These are phyloP conservation scores for Purpureocillium takamizusanense DNA, from an alignment of 2,329 filamentous ascomycete genomes.

Conservation along the genomic window DNA sequence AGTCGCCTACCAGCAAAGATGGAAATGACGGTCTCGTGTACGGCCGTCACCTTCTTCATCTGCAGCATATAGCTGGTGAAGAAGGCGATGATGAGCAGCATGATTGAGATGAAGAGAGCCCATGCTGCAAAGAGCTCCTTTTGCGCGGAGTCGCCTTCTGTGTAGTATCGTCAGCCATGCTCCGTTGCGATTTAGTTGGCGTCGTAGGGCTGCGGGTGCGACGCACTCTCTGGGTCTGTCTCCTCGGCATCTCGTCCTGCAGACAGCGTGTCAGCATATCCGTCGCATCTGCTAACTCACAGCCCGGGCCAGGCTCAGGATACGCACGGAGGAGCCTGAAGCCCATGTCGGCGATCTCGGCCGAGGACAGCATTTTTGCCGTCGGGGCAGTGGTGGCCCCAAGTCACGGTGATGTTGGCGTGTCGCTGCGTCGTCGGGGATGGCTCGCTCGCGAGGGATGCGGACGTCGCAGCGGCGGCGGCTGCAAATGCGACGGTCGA, in stretches of 20 bases:
- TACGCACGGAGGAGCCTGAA: constrained; percentile 22
- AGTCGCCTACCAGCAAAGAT: constrained; percentile 72
- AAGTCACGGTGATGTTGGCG: no score
- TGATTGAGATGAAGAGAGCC: constrained; percentile 94
- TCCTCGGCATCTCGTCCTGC: constrained; percentile 15
- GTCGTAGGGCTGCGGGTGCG: neutral
- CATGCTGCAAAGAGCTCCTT: constrained; percentile 95
- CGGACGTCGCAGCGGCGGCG: constrained; percentile 2
- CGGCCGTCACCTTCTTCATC: constrained; percentile 91
- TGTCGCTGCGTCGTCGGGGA: neutral
- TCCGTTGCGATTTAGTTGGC: neutral
- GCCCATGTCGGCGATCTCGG: constrained; percentile 19
- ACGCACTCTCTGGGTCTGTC: constrained; percentile 24
- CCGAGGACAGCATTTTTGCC: constrained; percentile 13
- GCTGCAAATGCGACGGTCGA: neutral
- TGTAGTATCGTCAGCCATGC: constrained; percentile 10
- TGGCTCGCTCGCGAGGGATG: neutral
- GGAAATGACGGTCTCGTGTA: constrained; percentile 96
- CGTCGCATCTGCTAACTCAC: no score
- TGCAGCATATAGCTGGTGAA: constrained; percentile 97
- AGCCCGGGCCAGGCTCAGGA: no score
- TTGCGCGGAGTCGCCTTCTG: constrained; percentile 70
- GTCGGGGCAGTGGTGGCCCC: neutral
- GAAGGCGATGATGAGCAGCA: constrained; percentile 86
- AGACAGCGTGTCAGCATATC: constrained; percentile 2